Conservation (phyloP, 768 basidiomycete species). For the Mycena olivaceomarginata region DNA sequence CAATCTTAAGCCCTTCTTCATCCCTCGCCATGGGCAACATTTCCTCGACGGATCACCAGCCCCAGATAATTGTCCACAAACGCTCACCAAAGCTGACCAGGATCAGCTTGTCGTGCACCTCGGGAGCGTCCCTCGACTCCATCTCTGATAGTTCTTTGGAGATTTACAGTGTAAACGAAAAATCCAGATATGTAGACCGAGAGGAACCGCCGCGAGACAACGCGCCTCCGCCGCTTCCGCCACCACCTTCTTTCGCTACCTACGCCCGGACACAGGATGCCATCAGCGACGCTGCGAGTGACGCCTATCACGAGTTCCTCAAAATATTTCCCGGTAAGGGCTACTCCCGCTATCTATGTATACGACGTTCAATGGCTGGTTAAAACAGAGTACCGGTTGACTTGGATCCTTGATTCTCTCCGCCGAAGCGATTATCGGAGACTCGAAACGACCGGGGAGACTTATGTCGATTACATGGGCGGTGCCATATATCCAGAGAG, state of each 20-base stretch:
- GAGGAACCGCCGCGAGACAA: constrained; percentile 14
- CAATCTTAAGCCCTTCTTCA: constrained; percentile 19
- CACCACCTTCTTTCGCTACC: constrained; percentile 61
- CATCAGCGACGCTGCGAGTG: constrained; percentile 38
- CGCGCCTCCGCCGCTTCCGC: constrained; percentile 30
- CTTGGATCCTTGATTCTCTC: constrained; percentile 83
- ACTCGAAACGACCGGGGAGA: constrained; percentile 78
- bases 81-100: constrained; percentile 61
- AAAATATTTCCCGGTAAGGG: constrained; percentile 47
- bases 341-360: background rate
- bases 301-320: constrained; percentile 48
- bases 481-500: constrained; percentile 88
- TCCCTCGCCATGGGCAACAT: constrained; percentile 54
- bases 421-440: constrained; percentile 78
- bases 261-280: constrained; percentile 42
- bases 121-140: constrained; percentile 55
- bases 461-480: constrained; percentile 93
- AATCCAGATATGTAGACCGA: constrained; percentile 37
- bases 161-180: constrained; percentile 55
- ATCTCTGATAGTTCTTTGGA: constrained; percentile 63
- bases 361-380: constrained; percentile 10
- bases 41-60: constrained; percentile 47
- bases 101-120: constrained; percentile 62
- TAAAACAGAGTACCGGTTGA: constrained; percentile 73
- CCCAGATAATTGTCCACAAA: constrained; percentile 39